Conservation (phyloP, 192 early-diverging fungal genomes). For the Backusella tarrabulga region DNA sequence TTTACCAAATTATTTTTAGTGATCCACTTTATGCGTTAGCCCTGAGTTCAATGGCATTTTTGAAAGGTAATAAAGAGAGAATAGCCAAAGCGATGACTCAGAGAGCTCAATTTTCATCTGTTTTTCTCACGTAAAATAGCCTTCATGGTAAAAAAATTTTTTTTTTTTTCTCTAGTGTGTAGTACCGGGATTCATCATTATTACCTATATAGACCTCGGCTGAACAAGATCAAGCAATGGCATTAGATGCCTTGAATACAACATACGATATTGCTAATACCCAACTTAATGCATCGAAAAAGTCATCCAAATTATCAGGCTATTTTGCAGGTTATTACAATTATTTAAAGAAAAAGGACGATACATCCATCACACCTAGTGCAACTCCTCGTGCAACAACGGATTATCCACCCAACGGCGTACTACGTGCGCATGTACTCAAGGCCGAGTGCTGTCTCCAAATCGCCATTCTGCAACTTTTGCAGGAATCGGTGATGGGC, state of each 20-base stretch:
- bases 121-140: slow-evolving; percentile 14
- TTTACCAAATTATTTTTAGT: neutral
- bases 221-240: slow-evolving; percentile 48
- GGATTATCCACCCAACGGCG: slow-evolving; percentile 42
- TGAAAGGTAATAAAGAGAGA: slow-evolving; percentile 43
- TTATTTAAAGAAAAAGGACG: slow-evolving; percentile 6
- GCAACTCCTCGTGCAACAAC: neutral
- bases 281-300: slow-evolving; percentile 41
- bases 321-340: slow-evolving; percentile 39
- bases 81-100: neutral
- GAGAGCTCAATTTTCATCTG: neutral
- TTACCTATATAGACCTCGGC: slow-evolving; percentile 38
- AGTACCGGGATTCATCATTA: neutral
- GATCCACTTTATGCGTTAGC: slow-evolving; percentile 55
- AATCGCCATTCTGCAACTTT: slow-evolving; percentile 48
- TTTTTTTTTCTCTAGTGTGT: no score
- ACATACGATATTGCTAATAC: slow-evolving; percentile 48
- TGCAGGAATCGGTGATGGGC: slow-evolving; percentile 50
- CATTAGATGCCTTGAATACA: slow-evolving; percentile 42
- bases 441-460: slow-evolving; percentile 50
- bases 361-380: neutral
- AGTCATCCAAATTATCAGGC: slow-evolving; percentile 28
- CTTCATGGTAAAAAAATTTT: slow-evolving; percentile 17
- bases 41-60: slow-evolving; percentile 48
- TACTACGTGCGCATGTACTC: slow-evolving; percentile 48